Percentiles rank a stretch among this genome's conserved stretches.
These are phyloP conservation scores for Stipa capillata DNA, from an alignment of 176 grass and related monocot genomes.

Conservation along the genomic window DNA sequence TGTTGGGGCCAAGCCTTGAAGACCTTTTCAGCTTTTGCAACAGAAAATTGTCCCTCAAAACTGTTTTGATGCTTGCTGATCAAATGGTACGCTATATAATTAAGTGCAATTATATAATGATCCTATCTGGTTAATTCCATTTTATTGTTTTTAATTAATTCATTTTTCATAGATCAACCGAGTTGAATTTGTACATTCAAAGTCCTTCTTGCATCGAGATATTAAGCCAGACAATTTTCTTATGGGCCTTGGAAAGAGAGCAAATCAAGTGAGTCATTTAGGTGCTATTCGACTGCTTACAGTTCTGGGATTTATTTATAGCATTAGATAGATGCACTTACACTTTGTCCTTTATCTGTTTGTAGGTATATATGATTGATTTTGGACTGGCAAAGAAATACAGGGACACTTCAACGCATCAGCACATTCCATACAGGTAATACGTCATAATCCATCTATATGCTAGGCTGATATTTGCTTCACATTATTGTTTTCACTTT, in stretches of 20 bases:
- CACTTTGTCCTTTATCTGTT: not conserved
- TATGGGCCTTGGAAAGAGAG: slow-evolving; percentile 78
- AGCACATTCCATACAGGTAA: slow-evolving; percentile 91
- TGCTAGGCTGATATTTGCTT: not conserved
- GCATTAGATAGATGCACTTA: not conserved
- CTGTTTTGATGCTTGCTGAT: no score
- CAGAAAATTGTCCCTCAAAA: no score
- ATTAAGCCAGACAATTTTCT: slow-evolving; percentile 97
- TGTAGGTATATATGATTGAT: slow-evolving; percentile 83
- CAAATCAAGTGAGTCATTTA: slow-evolving; percentile 59
- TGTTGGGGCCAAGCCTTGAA: slow-evolving; percentile 79
- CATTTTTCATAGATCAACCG: slow-evolving; percentile 59
- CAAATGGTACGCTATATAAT: slow-evolving; percentile 53
- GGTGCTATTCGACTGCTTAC: not conserved
- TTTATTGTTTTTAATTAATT: not conserved
- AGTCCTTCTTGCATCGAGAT: slow-evolving; percentile 87
- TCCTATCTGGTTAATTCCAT: not conserved
- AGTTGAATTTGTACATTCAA: slow-evolving; percentile 75
- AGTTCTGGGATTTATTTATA: not conserved
- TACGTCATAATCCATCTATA: not conserved
- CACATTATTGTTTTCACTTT: not conserved
- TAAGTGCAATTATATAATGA: not conserved
- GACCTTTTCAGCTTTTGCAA: slow-evolving; percentile 78
- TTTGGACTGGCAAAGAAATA: slow-evolving; percentile 95
- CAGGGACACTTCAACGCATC: slow-evolving; percentile 66